Base-by-base conservation (phyloP, 2,329 filamentous ascomycete genomes). In the Aspergillus flavus region DNA sequence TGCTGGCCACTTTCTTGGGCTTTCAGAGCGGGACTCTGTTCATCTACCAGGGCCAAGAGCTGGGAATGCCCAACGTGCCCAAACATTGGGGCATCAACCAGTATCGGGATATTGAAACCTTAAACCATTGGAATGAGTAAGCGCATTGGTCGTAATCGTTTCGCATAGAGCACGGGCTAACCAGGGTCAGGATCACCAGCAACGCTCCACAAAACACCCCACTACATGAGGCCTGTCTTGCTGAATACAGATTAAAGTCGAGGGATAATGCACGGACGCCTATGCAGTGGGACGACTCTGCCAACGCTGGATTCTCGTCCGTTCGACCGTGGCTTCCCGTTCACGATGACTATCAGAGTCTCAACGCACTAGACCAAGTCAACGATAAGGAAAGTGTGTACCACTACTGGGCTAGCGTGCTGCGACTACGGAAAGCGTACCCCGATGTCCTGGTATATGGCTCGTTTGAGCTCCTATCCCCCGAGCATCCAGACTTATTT, bases 11-110 rank as follows among this genome's bases (percentile, higher is more conserved):
- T 9, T 82, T 87, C 66, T 79, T 87, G 59, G 81, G 79, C 5
- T 79, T 85, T 45, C 85, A 88, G 64, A 71, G 84, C 6, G 88
- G 88, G 28, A 90, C 88, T 0, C 79, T 87, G 0, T 90, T 88
- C 71, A 76, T 90, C 21, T 90, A 89, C 72, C 88, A 90, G 72
- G 88, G 88, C 16, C 87, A 91, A 71, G 88, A 90, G 75, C 80
- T 90, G 39, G 88, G 87, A 23, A 89, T 89, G 85, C 80, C 82
- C 46, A 90, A 90, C 69, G 81, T 88, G 32, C 87, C 88, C 32
- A 55, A 55, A 28, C n/a, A 36, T 16, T 55, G 52, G 52, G 21
- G 52, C 10, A 23, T 55, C n/a, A 19, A 85, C 3, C 85, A 90
- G 66, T 93, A 55, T 19, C 34, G 52, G 52, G 52, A 55, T 65